Evolutionary conservation across 345 rosid genomes (phyloP).

Genomic region (Draba incana): DNA sequence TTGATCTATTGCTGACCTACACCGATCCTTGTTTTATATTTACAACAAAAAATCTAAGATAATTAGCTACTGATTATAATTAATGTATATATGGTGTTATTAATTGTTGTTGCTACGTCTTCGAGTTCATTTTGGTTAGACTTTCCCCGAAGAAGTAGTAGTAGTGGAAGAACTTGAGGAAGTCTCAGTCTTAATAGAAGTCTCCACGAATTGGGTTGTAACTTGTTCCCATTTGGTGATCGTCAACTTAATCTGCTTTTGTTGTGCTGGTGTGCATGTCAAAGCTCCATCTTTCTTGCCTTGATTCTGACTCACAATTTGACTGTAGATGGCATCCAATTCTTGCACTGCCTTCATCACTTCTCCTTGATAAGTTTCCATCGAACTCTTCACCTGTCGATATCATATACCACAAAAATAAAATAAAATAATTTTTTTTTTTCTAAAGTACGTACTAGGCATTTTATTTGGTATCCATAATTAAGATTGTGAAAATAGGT

Average conservation of each 20-base stretch:
- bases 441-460: too few species aligned
- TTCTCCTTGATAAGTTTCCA: conserved; percentile 23
- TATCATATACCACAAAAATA: not conserved
- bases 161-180: not conserved
- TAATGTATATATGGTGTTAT: not conserved
- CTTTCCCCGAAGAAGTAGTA: not conserved
- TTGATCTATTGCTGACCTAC: not conserved
- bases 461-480: too few species aligned
- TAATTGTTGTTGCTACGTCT: not conserved
- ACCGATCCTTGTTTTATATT: conserved; percentile 27
- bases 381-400: not conserved
- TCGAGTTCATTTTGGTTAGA: not conserved
- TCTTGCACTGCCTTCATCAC: conserved; percentile 32
- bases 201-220: conserved; percentile 38
- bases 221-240: conserved; percentile 42
- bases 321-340: conserved; percentile 12
- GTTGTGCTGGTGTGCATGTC: conserved; percentile 21
- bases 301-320: conserved; percentile 20
- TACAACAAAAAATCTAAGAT: conserved; percentile 12
- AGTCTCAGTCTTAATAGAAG: conserved; percentile 17
- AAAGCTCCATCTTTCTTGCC: conserved; percentile 12
- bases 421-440: too few species aligned
- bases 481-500: too few species aligned
- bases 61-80: conserved; percentile 16
- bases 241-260: conserved; percentile 24